phyloP scores from a whole-genome alignment of 1,139 yeast genomes.

The Yamadazyma blattariae region DNA sequence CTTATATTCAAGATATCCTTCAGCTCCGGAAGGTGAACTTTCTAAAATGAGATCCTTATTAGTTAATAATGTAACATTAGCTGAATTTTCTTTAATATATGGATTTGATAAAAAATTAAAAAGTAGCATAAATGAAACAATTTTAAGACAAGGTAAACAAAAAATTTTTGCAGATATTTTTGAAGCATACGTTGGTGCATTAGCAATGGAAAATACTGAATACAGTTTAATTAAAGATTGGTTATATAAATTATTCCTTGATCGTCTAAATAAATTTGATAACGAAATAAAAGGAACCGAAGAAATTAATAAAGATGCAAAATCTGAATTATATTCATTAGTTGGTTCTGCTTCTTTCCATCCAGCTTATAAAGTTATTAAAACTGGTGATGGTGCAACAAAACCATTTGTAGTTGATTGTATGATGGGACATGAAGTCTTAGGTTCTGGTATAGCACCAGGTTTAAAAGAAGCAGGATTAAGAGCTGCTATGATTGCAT shows the following conservation, averaged over 20 bases:
- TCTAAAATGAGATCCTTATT: constrained; percentile 68
- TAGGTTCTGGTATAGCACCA: constrained; percentile 62
- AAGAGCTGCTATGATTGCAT: constrained; percentile 69
- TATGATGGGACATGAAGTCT: constrained; percentile 50
- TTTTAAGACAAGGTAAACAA: constrained; percentile 35
- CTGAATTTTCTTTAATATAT: constrained; percentile 69
- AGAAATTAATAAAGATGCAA: constrained; percentile 59
- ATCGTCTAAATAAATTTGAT: constrained; percentile 25
- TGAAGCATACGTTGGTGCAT: constrained; percentile 90
- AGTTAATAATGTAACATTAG: constrained; percentile 71
- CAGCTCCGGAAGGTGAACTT: constrained; percentile 77
- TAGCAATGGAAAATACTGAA: constrained; percentile 56
- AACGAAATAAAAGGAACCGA: constrained; percentile 23
- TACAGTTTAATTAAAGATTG: constrained; percentile 53
- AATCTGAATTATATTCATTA: constrained; percentile 71
- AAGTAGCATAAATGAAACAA: constrained; percentile 39
- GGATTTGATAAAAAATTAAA: constrained; percentile 63
- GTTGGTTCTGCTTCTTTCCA: constrained; percentile 73
- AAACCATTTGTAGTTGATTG: constrained; percentile 63
- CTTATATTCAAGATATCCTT: constrained; percentile 63
- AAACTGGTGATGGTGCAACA: constrained; percentile 52
- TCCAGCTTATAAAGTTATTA: constrained; percentile 59
- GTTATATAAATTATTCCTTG: constrained; percentile 52
- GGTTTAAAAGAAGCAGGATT: constrained; percentile 66
- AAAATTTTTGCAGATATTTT: constrained; percentile 75